A percentile compares a stretch with the other conserved stretches of the same genome.
phyloP scores from a whole-genome alignment of 1,139 yeast species.

The Diutina rugosa region DNA sequence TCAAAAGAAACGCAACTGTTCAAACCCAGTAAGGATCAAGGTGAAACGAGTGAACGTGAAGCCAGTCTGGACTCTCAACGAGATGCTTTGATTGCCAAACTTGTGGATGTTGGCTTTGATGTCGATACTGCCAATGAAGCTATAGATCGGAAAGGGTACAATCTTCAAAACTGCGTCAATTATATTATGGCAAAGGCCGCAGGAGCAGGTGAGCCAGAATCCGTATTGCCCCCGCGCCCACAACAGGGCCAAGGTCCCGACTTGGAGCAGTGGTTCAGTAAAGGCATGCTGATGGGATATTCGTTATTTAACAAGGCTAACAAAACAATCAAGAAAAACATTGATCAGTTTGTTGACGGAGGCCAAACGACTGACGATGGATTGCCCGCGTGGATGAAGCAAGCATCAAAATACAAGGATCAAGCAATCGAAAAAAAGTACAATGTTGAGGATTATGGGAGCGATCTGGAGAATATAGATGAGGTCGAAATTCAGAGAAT shows the following conservation, averaged over 20 bases:
- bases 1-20: neutral
- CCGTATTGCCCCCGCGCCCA: slow-evolving; percentile 33
- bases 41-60: neutral
- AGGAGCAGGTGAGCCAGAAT: slow-evolving; percentile 10
- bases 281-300: slow-evolving; percentile 30
- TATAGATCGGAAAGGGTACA: slow-evolving; percentile 39
- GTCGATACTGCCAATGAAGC: slow-evolving; percentile 52
- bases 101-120: slow-evolving; percentile 72
- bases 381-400: slow-evolving; percentile 73
- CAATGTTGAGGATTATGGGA: slow-evolving; percentile 31
- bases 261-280: slow-evolving; percentile 29
- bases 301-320: slow-evolving; percentile 47
- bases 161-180: slow-evolving; percentile 57
- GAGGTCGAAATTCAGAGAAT: slow-evolving; percentile 26
- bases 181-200: slow-evolving; percentile 36
- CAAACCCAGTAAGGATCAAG: neutral
- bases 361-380: slow-evolving; percentile 10
- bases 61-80: neutral
- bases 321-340: slow-evolving; percentile 49
- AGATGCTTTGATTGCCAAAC: slow-evolving; percentile 53
- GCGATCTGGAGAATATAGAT: slow-evolving; percentile 32
- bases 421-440: slow-evolving; percentile 24
- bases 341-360: slow-evolving; percentile 37
- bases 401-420: slow-evolving; percentile 36
- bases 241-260: slow-evolving; percentile 44